Base-by-base conservation (phyloP, 1,139 yeast species). In the Arxiozyma telluris region DNA sequence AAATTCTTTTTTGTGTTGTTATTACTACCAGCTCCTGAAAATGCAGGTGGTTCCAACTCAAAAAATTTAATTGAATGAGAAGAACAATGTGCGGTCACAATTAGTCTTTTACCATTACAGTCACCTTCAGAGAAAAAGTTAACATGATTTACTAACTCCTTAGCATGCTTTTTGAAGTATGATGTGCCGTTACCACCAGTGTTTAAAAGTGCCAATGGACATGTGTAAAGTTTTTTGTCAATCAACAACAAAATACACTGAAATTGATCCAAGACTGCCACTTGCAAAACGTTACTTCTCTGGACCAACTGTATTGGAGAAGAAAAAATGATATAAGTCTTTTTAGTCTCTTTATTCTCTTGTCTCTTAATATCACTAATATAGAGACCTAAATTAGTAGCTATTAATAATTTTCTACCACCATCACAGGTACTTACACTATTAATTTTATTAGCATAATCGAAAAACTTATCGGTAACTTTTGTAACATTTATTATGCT, bases 361-460 rank as follows among this genome's bases (percentile, higher is more conserved):
- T 78, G 71, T 61, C 75, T 61, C 59, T 73, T 71, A 49, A 82
- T 77, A 50, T 79, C 80, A 49, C 94, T 83, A 49, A 89, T 82
- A 78, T 87, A 94, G 8, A 93, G 83, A 11, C 98, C 98, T 3
- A 84, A 79, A 66, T 90, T 96, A 0, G 98, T 90, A 50, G 98
- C 98, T 64, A 88, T 91, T 49, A 93, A 71, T 60, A 91, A 73
- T 69, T 91, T 88, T 59, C 96, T 81, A 25, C 98, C 98, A 54
- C 97, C 97, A 65, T 93, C 96, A 68, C 91, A 85, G 39, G 97
- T 96, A 42, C 88, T 91, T 34, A 93, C 94, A 74, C 98, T 90
- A 65, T 88, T 90, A 61, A 93, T 89, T 59, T 85, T 82, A 65
- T 88, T 87, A 27, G 84, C 83, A 55, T 71, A 70, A 58, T 79